phyloP scores from a whole-genome alignment of 2,329 filamentous ascomycete genomes.

The Fusarium bactridioides region DNA sequence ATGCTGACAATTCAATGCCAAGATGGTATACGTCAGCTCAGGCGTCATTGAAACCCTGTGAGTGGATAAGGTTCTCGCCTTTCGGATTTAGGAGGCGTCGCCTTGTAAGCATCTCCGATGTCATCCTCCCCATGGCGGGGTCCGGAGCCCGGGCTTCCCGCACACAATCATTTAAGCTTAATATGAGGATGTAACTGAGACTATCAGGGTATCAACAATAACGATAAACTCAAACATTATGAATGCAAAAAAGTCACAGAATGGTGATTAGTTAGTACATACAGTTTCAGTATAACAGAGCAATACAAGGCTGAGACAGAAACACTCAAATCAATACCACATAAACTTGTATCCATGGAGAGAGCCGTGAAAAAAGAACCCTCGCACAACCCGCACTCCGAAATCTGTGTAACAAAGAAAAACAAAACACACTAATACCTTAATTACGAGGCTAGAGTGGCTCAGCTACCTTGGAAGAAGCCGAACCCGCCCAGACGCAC shows the following conservation, averaged over 20 bases:
- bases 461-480: slow-evolving; percentile 29
- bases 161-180: slow-evolving; percentile 20
- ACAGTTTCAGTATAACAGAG: not conserved
- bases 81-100: slow-evolving; percentile 13
- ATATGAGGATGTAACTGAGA: not conserved
- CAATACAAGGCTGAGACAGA: not conserved
- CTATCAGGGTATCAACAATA: not conserved
- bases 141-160: not conserved
- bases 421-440: not conserved
- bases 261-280: accelerated
- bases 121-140: not conserved
- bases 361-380: not conserved
- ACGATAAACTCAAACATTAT: too few relatives aligned
- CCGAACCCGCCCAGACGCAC: not conserved
- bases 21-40: slow-evolving; percentile 23
- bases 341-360: not conserved
- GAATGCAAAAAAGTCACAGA: not conserved
- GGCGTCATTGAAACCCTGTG: slow-evolving; percentile 8
- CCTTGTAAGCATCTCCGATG: slow-evolving; percentile 11
- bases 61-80: slow-evolving; percentile 4
- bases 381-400: not conserved
- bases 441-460: slow-evolving; percentile 24
- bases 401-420: not conserved
- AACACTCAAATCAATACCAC: too few relatives aligned
- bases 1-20: slow-evolving; percentile 18